Conservation (phyloP, 1,139 yeast genomes). For the Kurtzmaniella natalensis region DNA sequence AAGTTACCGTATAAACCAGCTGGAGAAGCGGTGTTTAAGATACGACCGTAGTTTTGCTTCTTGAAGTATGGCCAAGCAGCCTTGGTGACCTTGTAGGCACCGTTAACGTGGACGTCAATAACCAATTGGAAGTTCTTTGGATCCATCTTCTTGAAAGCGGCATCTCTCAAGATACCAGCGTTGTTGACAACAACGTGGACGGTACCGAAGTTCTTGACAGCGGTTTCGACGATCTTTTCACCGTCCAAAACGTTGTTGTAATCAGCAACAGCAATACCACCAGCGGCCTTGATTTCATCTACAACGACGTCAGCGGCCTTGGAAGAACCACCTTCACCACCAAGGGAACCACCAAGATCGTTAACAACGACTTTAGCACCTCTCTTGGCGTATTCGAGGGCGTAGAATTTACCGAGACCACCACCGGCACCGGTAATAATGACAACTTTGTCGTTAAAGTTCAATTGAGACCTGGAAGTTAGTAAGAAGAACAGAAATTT, state of each 20-base stretch:
- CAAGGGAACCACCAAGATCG: constrained; percentile 82
- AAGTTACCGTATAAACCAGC: constrained; percentile 96
- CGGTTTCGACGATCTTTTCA: constrained; percentile 80
- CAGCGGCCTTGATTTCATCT: constrained; percentile 67
- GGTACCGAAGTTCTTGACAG: constrained; percentile 81
- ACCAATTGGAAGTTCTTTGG: constrained; percentile 78
- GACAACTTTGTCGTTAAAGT: constrained; percentile 78
- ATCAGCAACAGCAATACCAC: constrained; percentile 91
- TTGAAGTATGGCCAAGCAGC: constrained; percentile 94
- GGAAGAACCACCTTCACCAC: constrained; percentile 62
- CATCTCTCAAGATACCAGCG: constrained; percentile 87
- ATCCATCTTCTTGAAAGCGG: constrained; percentile 76
- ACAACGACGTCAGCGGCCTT: constrained; percentile 89
- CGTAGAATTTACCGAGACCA: constrained; percentile 88
- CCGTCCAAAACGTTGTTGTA: constrained; percentile 90
- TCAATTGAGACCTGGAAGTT: constrained; percentile 25
- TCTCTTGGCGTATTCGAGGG: constrained; percentile 78
- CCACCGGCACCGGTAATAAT: constrained; percentile 97
- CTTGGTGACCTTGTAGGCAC: constrained; percentile 78
- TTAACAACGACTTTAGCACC: constrained; percentile 94
- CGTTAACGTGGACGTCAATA: constrained; percentile 81
- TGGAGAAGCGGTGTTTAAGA: constrained; percentile 90
- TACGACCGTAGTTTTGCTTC: constrained; percentile 81
- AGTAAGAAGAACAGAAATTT: too few species aligned
- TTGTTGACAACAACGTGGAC: constrained; percentile 89